Evolutionary conservation across 257 asterid species (phyloP).

Genomic region (Solanum microdontum): DNA sequence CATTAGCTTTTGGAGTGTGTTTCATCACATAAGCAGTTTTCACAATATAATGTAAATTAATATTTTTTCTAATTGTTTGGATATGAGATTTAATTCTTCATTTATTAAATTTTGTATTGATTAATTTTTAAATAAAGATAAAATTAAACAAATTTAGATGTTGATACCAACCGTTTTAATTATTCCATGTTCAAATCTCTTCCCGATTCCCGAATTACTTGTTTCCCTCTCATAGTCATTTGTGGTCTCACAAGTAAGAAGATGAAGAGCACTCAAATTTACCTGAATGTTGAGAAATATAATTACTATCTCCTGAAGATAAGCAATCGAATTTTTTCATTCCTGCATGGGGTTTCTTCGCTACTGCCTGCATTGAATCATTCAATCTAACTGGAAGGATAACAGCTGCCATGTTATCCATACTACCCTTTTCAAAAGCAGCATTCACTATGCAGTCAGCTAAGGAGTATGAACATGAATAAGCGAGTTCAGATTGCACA

Average conservation of each 20-base stretch:
- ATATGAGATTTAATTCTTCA: not conserved
- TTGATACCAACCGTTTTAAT: not conserved
- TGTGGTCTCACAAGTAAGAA: not conserved
- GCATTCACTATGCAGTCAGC: slow-evolving; percentile 79
- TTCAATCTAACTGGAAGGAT: slow-evolving; percentile 44
- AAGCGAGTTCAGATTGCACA: slow-evolving; percentile 24
- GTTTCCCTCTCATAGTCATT: not conserved
- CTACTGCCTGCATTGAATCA: slow-evolving; percentile 20
- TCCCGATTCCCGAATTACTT: not conserved
- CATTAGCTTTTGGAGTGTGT: not conserved
- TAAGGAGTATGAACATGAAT: slow-evolving; percentile 55
- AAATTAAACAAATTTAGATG: not conserved
- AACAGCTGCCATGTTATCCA: slow-evolving; percentile 83
- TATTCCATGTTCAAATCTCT: not conserved
- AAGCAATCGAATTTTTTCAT: slow-evolving; percentile 26
- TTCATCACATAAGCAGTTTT: not conserved
- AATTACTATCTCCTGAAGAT: slow-evolving; percentile 36
- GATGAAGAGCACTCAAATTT: slow-evolving; percentile 12
- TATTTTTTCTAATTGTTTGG: not conserved
- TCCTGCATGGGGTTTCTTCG: slow-evolving; percentile 20
- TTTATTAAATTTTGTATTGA: not conserved
- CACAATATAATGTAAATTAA: not conserved
- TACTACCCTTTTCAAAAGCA: slow-evolving; percentile 78
- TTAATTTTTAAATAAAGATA: not conserved
- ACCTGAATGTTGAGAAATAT: slow-evolving; percentile 40